A percentile compares a stretch with the other conserved stretches of the same genome.
Evolutionary conservation across 2,329 filamentous ascomycete species (phyloP).

Genomic region (Fusarium austroafricanum): DNA sequence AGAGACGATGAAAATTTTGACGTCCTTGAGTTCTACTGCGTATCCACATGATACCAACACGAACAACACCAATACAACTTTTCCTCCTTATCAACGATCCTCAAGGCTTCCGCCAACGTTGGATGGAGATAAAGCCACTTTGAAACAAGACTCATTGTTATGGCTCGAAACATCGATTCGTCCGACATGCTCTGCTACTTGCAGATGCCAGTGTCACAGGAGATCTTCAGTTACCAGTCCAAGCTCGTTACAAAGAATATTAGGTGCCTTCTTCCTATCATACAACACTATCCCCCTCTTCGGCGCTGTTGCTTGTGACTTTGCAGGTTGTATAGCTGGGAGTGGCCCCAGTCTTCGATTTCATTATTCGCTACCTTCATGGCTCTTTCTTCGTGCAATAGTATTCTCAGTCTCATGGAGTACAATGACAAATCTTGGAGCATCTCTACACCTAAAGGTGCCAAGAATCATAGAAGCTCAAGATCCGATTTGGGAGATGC

Average conservation of each 20-base stretch:
- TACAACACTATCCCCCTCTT: background rate
- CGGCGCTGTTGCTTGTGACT: background rate
- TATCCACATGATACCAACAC: too few relatives aligned
- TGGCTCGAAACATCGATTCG: background rate
- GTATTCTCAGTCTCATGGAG: background rate
- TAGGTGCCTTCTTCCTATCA: background rate
- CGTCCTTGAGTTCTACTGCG: too few relatives aligned
- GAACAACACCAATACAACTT: too few relatives aligned
- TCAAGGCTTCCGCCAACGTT: too few relatives aligned
- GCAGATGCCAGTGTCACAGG: background rate
- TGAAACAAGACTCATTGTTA: background rate
- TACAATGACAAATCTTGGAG: background rate
- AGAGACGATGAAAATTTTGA: too few relatives aligned
- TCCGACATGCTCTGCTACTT: background rate
- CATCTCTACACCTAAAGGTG: background rate
- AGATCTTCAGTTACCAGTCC: background rate
- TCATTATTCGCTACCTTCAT: too few relatives aligned
- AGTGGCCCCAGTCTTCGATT: background rate
- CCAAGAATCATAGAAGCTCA: background rate
- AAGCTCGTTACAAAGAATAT: background rate
- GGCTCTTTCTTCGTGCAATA: too few relatives aligned
- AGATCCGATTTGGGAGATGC: too few relatives aligned
- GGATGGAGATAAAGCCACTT: too few relatives aligned
- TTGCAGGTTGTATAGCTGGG: background rate
- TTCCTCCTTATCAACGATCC: rapidly evolving